phyloP scores from a whole-genome alignment of 73 alveolate genomes.

The Paramecium octaurelia region DNA sequence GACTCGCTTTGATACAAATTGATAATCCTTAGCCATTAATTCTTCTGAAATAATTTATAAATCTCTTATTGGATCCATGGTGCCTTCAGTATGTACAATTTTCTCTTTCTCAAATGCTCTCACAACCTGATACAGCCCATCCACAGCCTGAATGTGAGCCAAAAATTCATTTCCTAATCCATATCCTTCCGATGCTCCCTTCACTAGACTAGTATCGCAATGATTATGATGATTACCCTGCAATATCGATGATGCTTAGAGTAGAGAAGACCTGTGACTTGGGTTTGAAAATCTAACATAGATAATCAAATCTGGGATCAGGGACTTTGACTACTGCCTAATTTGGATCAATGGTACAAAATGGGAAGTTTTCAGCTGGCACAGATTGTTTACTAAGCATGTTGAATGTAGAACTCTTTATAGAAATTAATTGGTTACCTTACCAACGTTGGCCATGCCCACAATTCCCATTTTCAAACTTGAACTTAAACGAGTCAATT shows the following conservation, averaged over 20 bases:
- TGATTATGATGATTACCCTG: slow-evolving; percentile 7
- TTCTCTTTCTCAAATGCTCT: slow-evolving; percentile 92
- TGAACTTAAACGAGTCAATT: background rate
- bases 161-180: slow-evolving; percentile 98
- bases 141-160: slow-evolving; percentile 94
- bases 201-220: slow-evolving; percentile 50
- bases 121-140: slow-evolving; percentile 88
- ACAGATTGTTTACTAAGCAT: slow-evolving; percentile 59
- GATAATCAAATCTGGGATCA: slow-evolving; percentile 88
- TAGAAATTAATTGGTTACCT: background rate
- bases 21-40: slow-evolving; percentile 89
- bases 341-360: slow-evolving; percentile 98
- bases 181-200: slow-evolving; percentile 97
- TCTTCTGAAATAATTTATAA: slow-evolving; percentile 90
- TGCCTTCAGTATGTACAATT: slow-evolving; percentile 90
- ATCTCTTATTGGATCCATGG: slow-evolving; percentile 95
- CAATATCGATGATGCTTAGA: slow-evolving; percentile 41
- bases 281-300: slow-evolving; percentile 49
- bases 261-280: background rate
- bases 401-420: slow-evolving; percentile 72
- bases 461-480: slow-evolving; percentile 92
- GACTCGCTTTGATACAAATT: slow-evolving; percentile 67
- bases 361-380: slow-evolving; percentile 97
- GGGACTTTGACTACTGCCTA: slow-evolving; percentile 94
- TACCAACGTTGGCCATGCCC: slow-evolving; percentile 98